Conservation (phyloP, 768 basidiomycete genomes). For the Pleurotus platypus region DNA sequence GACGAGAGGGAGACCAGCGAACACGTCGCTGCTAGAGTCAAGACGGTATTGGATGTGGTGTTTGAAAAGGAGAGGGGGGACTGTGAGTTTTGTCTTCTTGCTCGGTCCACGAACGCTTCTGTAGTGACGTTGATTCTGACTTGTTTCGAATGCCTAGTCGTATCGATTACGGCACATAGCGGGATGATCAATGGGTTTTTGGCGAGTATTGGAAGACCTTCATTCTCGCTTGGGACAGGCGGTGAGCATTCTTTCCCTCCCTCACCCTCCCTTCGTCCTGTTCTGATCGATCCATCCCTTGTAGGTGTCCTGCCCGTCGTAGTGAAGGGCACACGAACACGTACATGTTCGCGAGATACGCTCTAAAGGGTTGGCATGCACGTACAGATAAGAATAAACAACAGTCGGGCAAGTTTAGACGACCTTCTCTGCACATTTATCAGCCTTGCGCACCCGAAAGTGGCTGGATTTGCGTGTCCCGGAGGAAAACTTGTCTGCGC, state of each 20-base stretch:
- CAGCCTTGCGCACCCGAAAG: too few relatives aligned
- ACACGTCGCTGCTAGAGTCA: slow-evolving; percentile 46
- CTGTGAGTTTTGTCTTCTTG: slow-evolving; percentile 35
- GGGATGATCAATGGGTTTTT: slow-evolving; percentile 59
- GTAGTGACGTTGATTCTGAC: neutral
- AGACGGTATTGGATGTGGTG: slow-evolving; percentile 48
- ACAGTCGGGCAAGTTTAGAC: too few relatives aligned
- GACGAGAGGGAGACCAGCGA: slow-evolving; percentile 49
- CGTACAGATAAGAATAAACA: too few relatives aligned
- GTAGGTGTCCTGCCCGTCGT: slow-evolving; percentile 22
- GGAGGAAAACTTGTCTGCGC: too few relatives aligned
- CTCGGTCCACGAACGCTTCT: neutral
- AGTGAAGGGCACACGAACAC: slow-evolving; percentile 8
- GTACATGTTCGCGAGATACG: too few relatives aligned
- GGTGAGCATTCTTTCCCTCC: slow-evolving; percentile 34
- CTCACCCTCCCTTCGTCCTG: neutral
- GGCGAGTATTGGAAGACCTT: slow-evolving; percentile 38
- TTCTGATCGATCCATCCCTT: neutral
- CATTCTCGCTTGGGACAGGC: slow-evolving; percentile 55
- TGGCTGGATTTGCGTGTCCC: too few relatives aligned
- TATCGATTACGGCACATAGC: slow-evolving; percentile 66
- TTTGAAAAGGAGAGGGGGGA: slow-evolving; percentile 42
- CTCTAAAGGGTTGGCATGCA: too few relatives aligned
- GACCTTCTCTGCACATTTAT: too few relatives aligned
- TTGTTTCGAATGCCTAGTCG: slow-evolving; percentile 36